Conservation (phyloP, 768 basidiomycete genomes). For the Mrakia gelida region DNA sequence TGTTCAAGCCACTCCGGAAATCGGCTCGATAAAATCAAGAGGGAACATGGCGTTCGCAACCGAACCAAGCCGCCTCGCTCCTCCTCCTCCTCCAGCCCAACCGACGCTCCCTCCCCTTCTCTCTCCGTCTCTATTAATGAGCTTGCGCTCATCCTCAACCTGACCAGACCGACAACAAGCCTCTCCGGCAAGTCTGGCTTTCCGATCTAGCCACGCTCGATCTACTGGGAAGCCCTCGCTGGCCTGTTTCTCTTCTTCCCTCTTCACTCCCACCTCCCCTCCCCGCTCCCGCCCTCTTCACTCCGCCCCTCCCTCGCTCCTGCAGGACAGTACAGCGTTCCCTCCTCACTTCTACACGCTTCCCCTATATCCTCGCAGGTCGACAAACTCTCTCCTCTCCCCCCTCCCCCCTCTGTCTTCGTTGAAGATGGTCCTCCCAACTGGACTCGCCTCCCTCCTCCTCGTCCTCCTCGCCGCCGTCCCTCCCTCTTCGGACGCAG, state of each 20-base stretch:
- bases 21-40: no score
- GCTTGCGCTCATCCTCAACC: no score
- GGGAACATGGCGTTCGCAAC: neutral
- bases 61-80: neutral
- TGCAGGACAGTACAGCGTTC: neutral
- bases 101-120: neutral
- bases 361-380: neutral
- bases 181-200: neutral
- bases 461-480: neutral
- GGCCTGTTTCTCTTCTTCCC: neutral
- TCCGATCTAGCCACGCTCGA: neutral
- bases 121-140: no score
- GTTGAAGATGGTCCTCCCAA: neutral
- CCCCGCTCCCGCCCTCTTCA: neutral
- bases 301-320: neutral
- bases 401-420: neutral
- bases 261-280: neutral
- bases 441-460: conserved; percentile 1
- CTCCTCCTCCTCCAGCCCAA: neutral
- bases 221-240: neutral
- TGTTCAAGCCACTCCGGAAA: no score
- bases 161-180: no score
- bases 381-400: neutral
- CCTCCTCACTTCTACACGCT: neutral
- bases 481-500: neutral